Percentiles rank a stretch among this genome's conserved stretches.
Evolutionary conservation across 768 basidiomycete genomes (phyloP).

Genomic region (Calvatia gigantea): DNA sequence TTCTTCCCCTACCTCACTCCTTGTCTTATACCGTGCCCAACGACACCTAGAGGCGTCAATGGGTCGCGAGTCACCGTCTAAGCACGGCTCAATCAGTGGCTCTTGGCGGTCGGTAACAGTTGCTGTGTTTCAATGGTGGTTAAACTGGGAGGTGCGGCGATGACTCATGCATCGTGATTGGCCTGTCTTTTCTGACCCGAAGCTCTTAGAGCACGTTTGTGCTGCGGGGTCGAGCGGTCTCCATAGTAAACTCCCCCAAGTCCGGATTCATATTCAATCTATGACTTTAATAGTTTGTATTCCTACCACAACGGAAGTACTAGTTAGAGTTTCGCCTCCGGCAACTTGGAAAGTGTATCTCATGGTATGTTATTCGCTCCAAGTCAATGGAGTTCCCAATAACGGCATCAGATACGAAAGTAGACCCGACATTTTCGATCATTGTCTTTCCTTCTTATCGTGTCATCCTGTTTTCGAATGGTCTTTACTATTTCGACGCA

Average conservation of each 20-base stretch:
- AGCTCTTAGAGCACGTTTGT: neutral
- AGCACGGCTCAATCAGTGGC: too few species aligned
- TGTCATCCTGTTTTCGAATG: neutral
- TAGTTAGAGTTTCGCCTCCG: neutral
- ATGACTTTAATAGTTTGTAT: neutral
- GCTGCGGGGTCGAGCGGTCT: too few species aligned
- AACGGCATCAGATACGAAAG: conserved; percentile 3
- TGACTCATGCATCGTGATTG: too few species aligned
- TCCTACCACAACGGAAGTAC: neutral
- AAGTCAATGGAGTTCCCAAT: neutral
- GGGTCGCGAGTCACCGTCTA: too few species aligned
- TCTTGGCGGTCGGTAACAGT: too few species aligned
- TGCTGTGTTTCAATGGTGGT: too few species aligned
- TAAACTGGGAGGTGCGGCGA: too few species aligned
- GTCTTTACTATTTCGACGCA: neutral
- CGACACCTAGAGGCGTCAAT: too few species aligned
- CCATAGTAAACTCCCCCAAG: neutral
- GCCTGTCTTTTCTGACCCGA: too few species aligned
- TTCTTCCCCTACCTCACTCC: neutral
- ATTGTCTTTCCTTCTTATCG: neutral
- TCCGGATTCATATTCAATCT: neutral
- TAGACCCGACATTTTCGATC: neutral
- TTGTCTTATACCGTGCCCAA: neutral
- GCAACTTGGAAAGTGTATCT: neutral
- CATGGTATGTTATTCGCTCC: neutral